These are phyloP conservation scores for Mycena olivaceomarginata DNA, from an alignment of 768 basidiomycete species.

Conservation along the genomic window DNA sequence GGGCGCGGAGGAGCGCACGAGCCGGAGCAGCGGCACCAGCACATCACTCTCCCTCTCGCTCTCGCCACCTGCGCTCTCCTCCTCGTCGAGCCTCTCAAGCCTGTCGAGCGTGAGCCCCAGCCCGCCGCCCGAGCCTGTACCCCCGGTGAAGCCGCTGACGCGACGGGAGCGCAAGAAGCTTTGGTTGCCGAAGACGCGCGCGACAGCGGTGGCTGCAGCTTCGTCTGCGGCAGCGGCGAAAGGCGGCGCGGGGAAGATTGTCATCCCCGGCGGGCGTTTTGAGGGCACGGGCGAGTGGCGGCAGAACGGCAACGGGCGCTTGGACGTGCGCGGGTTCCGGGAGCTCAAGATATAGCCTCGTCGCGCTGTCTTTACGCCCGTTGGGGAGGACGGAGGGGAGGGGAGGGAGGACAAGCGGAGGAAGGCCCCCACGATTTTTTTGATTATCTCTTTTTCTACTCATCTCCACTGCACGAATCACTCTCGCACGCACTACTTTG, in stretches of 20 bases:
- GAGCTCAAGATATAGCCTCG: slow-evolving; percentile 41
- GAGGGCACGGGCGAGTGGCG: slow-evolving; percentile 46
- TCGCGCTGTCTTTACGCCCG: neutral
- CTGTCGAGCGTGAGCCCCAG: slow-evolving; percentile 44
- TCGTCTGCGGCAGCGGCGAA: slow-evolving; percentile 40
- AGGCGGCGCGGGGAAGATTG: slow-evolving; percentile 77
- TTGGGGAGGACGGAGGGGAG: neutral
- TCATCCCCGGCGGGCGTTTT: slow-evolving; percentile 79
- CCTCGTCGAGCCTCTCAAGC: slow-evolving; percentile 44
- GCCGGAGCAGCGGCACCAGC: slow-evolving; percentile 48
- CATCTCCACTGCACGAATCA: neutral
- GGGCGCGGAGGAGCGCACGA: slow-evolving; percentile 33
- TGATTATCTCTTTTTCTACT: slow-evolving; percentile 1
- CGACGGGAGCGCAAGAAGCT: slow-evolving; percentile 81
- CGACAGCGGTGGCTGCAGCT: slow-evolving; percentile 55
- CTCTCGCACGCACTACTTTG: neutral
- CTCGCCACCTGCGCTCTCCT: slow-evolving; percentile 47
- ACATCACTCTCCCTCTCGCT: slow-evolving; percentile 56
- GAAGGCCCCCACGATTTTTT: neutral
- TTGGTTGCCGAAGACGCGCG: slow-evolving; percentile 76
- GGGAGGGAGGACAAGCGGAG: neutral
- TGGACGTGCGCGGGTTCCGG: slow-evolving; percentile 43
- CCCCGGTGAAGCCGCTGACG: slow-evolving; percentile 67
- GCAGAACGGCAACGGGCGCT: slow-evolving; percentile 45
- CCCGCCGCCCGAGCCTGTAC: slow-evolving; percentile 49